phyloP scores from a whole-genome alignment of 495 filamentous ascomycete species.

The Pseudoneurospora amorphoporcata region DNA sequence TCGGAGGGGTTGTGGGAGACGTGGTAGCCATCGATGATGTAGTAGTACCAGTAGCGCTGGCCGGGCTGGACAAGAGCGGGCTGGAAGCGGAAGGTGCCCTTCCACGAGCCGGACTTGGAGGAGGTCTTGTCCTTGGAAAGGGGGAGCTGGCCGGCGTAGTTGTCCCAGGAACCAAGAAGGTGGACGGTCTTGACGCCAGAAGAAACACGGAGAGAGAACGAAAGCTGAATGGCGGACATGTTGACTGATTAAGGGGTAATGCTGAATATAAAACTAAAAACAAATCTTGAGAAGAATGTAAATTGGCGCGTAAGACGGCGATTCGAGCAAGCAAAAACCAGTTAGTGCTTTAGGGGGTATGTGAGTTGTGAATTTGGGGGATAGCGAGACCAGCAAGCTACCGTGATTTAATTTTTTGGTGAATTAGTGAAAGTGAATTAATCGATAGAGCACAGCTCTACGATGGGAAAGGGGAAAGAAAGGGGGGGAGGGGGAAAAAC shows the following conservation, averaged over 20 bases:
- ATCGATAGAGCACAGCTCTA: conserved; percentile 45
- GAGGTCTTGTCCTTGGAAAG: conserved; percentile 73
- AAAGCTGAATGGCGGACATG: conserved; percentile 79
- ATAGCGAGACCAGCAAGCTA: conserved; percentile 39
- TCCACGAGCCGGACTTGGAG: conserved; percentile 77
- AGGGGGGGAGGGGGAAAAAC: conserved; percentile 40
- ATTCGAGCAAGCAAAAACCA: conserved; percentile 52
- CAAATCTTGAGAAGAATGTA: conserved; percentile 18
- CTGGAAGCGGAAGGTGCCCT: conserved; percentile 94
- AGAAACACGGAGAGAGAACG: conserved; percentile 89
- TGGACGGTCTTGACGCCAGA: conserved; percentile 96
- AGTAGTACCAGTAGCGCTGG: conserved; percentile 99
- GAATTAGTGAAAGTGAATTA: conserved; percentile 23
- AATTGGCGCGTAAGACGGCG: conserved; percentile 19
- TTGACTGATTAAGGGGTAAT: conserved; percentile 30
- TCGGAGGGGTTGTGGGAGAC: conserved; percentile 93
- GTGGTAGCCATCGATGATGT: conserved; percentile 99
- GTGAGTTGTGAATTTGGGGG: conserved; percentile 23
- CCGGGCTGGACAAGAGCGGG: conserved; percentile 70
- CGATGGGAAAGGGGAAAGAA: conserved; percentile 38
- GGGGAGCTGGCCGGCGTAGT: conserved; percentile 85
- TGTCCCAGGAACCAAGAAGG: conserved; percentile 96
- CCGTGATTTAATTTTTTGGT: conserved; percentile 27
- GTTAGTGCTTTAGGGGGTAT: conserved; percentile 29
- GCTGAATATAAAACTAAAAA: conserved; percentile 25